Evolutionary conservation across 257 asterid species (phyloP), one percentile per base, ranked within the genome.

Genomic region (Solanum ossicruentum): DNA sequence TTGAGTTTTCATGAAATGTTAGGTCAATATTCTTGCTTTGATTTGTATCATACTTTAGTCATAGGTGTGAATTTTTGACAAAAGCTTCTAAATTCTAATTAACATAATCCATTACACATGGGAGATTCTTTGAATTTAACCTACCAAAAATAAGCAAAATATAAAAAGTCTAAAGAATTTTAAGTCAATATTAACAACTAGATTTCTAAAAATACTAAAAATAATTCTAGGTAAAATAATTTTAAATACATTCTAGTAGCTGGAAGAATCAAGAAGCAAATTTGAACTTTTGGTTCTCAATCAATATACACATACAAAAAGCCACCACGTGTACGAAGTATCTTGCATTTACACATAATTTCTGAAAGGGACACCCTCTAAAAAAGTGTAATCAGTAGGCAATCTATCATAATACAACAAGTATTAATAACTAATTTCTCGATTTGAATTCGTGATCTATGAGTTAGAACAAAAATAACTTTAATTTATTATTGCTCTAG

Each of bases 91-190:
- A 6, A 10, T 72, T 45, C n/a, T 8, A 72, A 45, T 71, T 65
- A 65, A 45, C 28, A 20, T 10, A 20, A 43, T 36, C 23, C 13
- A 67, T 17, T 11, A 39, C 0, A 13, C n/a, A 21, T 21, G n/a
- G 41, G 81, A 47, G 58, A 49, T 73, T 73, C 81, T 73, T 73
- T 73, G 81, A 47, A 73, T 73, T 47, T 73, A 72, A 47, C 81
- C 13, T 28, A 21, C 8, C 13, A 12, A 18, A 66, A 73, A 47
- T 12, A 47, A 43, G 39, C 39, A 47, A 73, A 21, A 49, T 20
- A 72, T 47, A 12, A 21, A 43, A 45, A 21, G 39, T 21, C 43
- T 7, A 73, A 47, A 7, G 1, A 23, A 21, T 73, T 73, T 0
- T 2, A 47, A 12, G 41, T 73, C 58, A 73, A 73, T 47, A 73